Base-by-base conservation (phyloP, 805 yeast species). In the Candida andamanensis region DNA sequence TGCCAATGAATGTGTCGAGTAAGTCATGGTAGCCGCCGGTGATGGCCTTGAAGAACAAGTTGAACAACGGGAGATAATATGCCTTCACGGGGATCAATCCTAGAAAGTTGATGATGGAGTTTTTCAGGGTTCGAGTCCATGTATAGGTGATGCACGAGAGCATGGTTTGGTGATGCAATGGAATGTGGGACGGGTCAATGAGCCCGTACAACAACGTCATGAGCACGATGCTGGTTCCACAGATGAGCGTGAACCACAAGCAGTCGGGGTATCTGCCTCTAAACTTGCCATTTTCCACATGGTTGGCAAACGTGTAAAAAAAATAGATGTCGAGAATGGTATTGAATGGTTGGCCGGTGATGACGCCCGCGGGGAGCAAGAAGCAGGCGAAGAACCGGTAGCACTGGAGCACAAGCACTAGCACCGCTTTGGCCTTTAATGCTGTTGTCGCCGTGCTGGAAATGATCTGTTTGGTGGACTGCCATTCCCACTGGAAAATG, bases 51-150 rank as follows among this genome's bases (percentile, higher is more conserved):
- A 57, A 34, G 5, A 51, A 49, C 30, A 61, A 34, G 35, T 58
- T 56, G 43, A 59, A 61, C 12, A 63, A 43, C 39, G 84, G 75
- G 44, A 74, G 52, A 44, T 78, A 60, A 45, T 79, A 65, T 32
- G 82, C 76, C 54, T 72, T 60, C 46, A 74, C 57, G 39, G 81
- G 71, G 54, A 74, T 46, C 46, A 71, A 40, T 5, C 68, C 67
- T 47, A 76, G 63, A 45, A 76, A 76, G 47, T 70, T 69, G 25
- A 77, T 72, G 17, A 65, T 61, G 18, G 70, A 62, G 49, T 74
- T 67, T 49, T 76, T 69, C 49, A 67, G 72, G 13, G 68, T 63
- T 25, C 81, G 57, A 17, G 80, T 71, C 84, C 85, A 79, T 15
- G 78, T 67, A 46, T 67, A 76, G 3, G 80, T 73, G 28, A 78